Evolutionary conservation across 352 stramenopile genomes (phyloP).

Genomic region (Phytophthora parvispora): DNA sequence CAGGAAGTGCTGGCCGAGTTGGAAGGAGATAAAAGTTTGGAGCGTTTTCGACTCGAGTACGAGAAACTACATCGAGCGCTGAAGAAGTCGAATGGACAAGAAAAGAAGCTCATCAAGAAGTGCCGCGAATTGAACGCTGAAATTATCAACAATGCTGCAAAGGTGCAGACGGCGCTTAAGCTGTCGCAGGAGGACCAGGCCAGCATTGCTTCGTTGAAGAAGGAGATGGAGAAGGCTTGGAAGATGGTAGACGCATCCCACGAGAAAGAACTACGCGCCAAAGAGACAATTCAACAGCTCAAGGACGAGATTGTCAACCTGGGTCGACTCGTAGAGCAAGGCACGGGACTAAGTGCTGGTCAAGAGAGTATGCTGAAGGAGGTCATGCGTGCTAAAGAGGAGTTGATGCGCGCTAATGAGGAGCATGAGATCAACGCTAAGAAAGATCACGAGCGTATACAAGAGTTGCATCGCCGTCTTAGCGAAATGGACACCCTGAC

Average conservation of each 20-base stretch:
- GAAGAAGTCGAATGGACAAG: conserved; percentile 95
- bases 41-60: conserved; percentile 96
- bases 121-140: conserved; percentile 96
- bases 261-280: conserved; percentile 94
- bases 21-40: conserved; percentile 93
- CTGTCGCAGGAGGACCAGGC: conserved; percentile 95
- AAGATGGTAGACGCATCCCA: conserved; percentile 97
- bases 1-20: conserved; percentile 94
- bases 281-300: conserved; percentile 96
- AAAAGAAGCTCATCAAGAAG: conserved; percentile 98
- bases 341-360: conserved; percentile 89
- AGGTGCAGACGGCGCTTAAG: conserved; percentile 96
- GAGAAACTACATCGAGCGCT: conserved; percentile 96
- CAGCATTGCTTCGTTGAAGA: conserved; percentile 95
- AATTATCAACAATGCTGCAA: conserved; percentile 97
- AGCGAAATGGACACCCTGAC: conserved; percentile 69
- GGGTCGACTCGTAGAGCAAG: conserved; percentile 96
- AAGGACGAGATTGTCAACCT: conserved; percentile 98
- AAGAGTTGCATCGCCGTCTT: conserved; percentile 81
- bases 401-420: conserved; percentile 90
- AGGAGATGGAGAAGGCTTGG: conserved; percentile 97
- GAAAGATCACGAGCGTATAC: conserved; percentile 85
- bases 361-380: conserved; percentile 96
- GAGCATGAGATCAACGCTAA: conserved; percentile 85
- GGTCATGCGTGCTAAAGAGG: conserved; percentile 91